Conservation (phyloP, 768 basidiomycete genomes). For the Cyclocybe cylindracea region DNA sequence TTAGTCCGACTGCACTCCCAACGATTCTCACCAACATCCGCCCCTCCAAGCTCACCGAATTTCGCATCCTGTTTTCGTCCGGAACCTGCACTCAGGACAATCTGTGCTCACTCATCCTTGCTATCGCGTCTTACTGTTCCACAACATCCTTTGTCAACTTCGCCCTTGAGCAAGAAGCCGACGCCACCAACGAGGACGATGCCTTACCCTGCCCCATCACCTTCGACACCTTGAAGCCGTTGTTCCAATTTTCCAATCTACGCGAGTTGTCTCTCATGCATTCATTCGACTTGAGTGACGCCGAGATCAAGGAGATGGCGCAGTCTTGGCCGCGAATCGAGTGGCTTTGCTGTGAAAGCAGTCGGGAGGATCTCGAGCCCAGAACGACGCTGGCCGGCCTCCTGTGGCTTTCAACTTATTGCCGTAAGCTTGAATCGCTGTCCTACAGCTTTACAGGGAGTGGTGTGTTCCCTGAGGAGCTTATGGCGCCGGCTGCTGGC, state of each 20-base stretch:
- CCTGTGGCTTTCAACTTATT: slow-evolving; percentile 1
- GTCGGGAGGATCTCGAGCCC: not conserved
- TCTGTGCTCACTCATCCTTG: not conserved
- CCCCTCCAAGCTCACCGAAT: not conserved
- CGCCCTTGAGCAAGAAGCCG: not conserved
- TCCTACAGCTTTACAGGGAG: not conserved
- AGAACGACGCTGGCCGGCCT: slow-evolving; percentile 3
- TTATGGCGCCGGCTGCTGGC: not conserved
- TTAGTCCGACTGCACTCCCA: not conserved
- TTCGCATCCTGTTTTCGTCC: not conserved
- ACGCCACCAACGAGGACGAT: not conserved
- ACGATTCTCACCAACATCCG: not conserved
- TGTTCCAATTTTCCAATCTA: slow-evolving; percentile 7
- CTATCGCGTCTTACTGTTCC: not conserved
- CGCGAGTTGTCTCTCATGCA: not conserved
- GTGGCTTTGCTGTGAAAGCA: not conserved
- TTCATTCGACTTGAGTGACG: slow-evolving; percentile 6
- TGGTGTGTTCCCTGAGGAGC: not conserved
- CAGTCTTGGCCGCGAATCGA: slow-evolving; percentile 10
- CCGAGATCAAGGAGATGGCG: slow-evolving; percentile 6
- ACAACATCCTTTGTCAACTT: not conserved
- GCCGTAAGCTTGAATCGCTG: not conserved
- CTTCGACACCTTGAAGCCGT: not conserved
- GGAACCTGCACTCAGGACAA: not conserved
- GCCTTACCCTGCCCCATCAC: not conserved